Conservation (phyloP, 2,329 filamentous ascomycete genomes). For the Neofusicoccum sp. region DNA sequence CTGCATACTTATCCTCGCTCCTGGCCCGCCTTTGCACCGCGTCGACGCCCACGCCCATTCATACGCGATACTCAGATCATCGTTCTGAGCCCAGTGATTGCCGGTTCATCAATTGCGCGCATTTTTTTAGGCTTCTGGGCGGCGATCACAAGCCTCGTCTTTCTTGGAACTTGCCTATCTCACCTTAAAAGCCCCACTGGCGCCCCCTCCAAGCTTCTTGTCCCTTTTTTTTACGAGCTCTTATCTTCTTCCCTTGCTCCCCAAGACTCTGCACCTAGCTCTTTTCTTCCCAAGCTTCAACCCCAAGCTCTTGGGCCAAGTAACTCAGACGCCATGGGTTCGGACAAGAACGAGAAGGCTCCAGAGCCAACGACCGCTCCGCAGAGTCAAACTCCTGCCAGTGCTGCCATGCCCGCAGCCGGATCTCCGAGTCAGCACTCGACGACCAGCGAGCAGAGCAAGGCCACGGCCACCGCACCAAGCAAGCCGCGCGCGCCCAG, state of each 20-base stretch:
- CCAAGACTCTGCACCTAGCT: neutral
- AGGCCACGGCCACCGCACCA: conserved; percentile 22
- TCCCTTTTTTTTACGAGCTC: neutral
- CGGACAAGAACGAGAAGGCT: neutral
- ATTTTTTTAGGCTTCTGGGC: neutral
- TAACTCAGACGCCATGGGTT: neutral
- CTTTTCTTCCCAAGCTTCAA: neutral
- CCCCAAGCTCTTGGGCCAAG: neutral
- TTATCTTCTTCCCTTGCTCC: neutral
- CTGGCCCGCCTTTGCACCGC: neutral
- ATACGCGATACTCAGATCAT: neutral
- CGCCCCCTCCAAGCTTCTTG: neutral
- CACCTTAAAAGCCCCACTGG: neutral
- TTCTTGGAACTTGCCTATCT: neutral
- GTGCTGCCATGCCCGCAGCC: neutral
- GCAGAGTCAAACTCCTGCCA: neutral
- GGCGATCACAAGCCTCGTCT: neutral
- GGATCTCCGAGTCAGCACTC: neutral
- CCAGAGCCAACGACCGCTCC: neutral
- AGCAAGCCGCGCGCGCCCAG: neutral
- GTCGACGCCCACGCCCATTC: neutral
- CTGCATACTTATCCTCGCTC: neutral
- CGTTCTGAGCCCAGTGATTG: neutral
- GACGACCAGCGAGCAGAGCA: conserved; percentile 14
- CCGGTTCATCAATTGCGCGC: neutral